These are phyloP conservation scores for Microdochium bolleyi DNA, from an alignment of 2,329 filamentous ascomycete species.

Conservation along the genomic window DNA sequence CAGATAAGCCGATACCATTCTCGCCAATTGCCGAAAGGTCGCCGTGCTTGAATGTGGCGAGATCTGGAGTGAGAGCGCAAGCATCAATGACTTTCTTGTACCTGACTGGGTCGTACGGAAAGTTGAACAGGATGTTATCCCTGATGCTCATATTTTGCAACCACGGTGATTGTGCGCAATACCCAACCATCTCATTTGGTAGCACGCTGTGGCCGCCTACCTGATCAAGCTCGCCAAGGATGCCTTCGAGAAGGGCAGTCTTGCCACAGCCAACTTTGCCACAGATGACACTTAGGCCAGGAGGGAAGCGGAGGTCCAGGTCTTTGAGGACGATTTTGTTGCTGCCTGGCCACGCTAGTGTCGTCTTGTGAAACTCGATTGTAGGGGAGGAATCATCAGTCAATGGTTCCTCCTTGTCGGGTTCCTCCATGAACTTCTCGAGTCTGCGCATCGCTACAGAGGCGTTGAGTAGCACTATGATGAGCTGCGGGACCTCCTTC, in stretches of 20 bases:
- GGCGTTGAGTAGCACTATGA: constrained; percentile 72
- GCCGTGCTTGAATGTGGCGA: constrained; percentile 46
- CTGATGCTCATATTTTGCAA: constrained; percentile 58
- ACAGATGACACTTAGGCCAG: constrained; percentile 46
- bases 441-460: constrained; percentile 76
- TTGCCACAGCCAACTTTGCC: constrained; percentile 56
- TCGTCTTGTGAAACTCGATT: constrained; percentile 53
- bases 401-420: constrained; percentile 56
- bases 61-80: constrained; percentile 48
- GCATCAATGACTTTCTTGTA: constrained; percentile 55
- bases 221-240: constrained; percentile 61
- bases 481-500: constrained; percentile 65
- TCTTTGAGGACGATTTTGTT: constrained; percentile 40
- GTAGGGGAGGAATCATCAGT: constrained; percentile 26
- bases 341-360: constrained; percentile 73
- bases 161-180: constrained; percentile 56
- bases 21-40: constrained; percentile 54
- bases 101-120: constrained; percentile 40
- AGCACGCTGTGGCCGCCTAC: constrained; percentile 38
- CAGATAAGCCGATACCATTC: constrained; percentile 54
- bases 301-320: constrained; percentile 35
- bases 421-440: constrained; percentile 79
- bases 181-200: constrained; percentile 41
- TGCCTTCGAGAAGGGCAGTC: constrained; percentile 49
- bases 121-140: constrained; percentile 58